Evolutionary conservation across 2,329 filamentous ascomycete species (phyloP).

Genomic region (Sporothrix pallida): DNA sequence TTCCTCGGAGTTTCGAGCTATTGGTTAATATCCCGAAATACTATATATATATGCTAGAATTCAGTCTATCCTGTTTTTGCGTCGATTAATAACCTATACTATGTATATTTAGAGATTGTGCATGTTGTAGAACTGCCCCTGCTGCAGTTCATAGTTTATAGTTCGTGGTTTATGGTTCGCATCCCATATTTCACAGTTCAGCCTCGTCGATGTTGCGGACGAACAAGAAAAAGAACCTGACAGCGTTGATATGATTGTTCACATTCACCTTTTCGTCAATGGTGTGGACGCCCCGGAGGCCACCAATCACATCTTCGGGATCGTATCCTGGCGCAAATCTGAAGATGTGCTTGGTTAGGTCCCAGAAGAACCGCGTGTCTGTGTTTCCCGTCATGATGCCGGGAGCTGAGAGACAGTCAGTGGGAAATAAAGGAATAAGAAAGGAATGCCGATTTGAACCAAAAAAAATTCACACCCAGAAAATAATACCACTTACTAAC

Average conservation of each 20-base stretch:
- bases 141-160: not conserved
- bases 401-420: constrained; percentile 46
- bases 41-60: not conserved
- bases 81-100: not conserved
- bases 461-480: not conserved
- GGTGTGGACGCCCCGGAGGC: constrained; percentile 45
- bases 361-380: constrained; percentile 56
- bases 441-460: not conserved
- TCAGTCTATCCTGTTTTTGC: not conserved
- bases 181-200: constrained; percentile 37
- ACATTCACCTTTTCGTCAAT: constrained; percentile 49
- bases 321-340: constrained; percentile 55
- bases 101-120: not conserved
- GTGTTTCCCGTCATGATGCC: constrained; percentile 58
- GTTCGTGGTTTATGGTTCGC: not conserved
- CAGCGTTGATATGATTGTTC: constrained; percentile 44
- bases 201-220: constrained; percentile 51
- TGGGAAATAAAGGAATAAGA: not conserved
- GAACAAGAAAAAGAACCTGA: constrained; percentile 48
- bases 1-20: not conserved
- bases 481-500: constrained; percentile 44
- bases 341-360: constrained; percentile 54
- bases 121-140: not conserved
- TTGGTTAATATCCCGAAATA: not conserved
- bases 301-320: constrained; percentile 41